phyloP scores from a whole-genome alignment of 1,139 yeast genomes.

The Magnusiomyces ingens region DNA sequence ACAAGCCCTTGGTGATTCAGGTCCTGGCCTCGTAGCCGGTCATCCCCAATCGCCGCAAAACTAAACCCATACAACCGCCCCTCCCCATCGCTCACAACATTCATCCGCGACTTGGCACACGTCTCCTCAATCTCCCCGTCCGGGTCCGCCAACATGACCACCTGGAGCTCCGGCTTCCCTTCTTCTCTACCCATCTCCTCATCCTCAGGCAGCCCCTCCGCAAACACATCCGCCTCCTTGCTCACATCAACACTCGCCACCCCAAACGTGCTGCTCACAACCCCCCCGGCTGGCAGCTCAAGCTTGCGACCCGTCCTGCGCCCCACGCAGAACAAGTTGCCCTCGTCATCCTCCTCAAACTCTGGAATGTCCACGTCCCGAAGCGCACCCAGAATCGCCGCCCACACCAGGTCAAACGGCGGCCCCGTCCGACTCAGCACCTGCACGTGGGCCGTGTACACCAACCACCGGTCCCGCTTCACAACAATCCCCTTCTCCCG shows the following conservation, averaged over 20 bases:
- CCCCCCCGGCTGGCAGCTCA: constrained; percentile 14
- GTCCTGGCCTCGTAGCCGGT: no score
- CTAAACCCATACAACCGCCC: no score
- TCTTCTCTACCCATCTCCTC: neutral
- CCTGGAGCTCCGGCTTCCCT: neutral
- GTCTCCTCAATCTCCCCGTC: constrained; percentile 78
- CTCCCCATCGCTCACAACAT: no score
- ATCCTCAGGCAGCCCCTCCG: constrained; percentile 26
- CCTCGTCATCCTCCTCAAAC: constrained; percentile 39
- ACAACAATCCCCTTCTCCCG: constrained; percentile 6
- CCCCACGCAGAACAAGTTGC: constrained; percentile 6
- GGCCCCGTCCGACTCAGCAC: constrained; percentile 82
- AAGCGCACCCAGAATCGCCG: constrained; percentile 59
- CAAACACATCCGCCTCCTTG: constrained; percentile 16
- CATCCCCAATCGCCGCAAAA: no score
- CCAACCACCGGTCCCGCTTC: constrained; percentile 49
- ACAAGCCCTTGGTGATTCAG: no score
- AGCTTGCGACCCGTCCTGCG: constrained; percentile 27
- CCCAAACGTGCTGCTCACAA: constrained; percentile 56
- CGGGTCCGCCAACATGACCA: constrained; percentile 54
- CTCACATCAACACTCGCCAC: constrained; percentile 41
- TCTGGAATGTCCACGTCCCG: constrained; percentile 55
- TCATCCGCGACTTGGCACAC: no score
- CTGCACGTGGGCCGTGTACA: constrained; percentile 65
- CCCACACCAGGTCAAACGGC: constrained; percentile 69